Base-by-base conservation (phyloP, 495 filamentous ascomycete genomes). In the Penicillium maclennaniae region DNA sequence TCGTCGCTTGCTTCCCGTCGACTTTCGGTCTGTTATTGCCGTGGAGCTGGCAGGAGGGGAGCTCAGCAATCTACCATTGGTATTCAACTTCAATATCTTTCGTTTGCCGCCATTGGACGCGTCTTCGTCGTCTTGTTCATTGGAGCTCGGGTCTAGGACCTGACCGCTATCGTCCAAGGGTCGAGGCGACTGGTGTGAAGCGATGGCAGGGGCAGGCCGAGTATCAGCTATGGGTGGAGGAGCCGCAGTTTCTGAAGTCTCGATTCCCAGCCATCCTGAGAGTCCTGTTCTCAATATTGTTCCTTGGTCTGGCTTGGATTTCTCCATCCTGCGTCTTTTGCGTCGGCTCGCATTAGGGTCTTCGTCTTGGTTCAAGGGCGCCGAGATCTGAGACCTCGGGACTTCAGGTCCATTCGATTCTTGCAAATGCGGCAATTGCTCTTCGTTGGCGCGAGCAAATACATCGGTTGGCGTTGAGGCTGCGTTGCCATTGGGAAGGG, bases 61-160 rank as follows among this genome's bases (percentile, higher is more conserved):
- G 28, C 78, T 73, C n/a, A 76, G 47, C 17, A 85, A 68, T 45
- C 76, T 79, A n/a, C 82, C 83, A 56, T 81, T 81, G 1, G 72
- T 53, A 56, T 79, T 80, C 17, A 85, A 55, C 55, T 74, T 78
- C 17, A 85, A 60, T n/a, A 72, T 73, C 59, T 79, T 83, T 47
- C 69, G 72, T 16, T 66, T 59, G 14, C 42, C 54, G 43, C 53
- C 43, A 31, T 12, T 6, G 14, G 1, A 25, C 1, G 25, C 39
- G 4, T 54, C 25, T 26, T 7, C 10, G n/a, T 14, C 47, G n/a
- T 47, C 19, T 14, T 45, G 6, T 6, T 51, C 46, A 8, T n/a
- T 37, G 2, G 12, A 45, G 8, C 7, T 21, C 28, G 27, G 34
- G 17, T 7, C 8, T 23, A 25, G 26, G 25, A 1, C 27, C 25